These are phyloP conservation scores for Ogataea hybrid DNA, from an alignment of 1,139 yeast genomes.

Conservation along the genomic window DNA sequence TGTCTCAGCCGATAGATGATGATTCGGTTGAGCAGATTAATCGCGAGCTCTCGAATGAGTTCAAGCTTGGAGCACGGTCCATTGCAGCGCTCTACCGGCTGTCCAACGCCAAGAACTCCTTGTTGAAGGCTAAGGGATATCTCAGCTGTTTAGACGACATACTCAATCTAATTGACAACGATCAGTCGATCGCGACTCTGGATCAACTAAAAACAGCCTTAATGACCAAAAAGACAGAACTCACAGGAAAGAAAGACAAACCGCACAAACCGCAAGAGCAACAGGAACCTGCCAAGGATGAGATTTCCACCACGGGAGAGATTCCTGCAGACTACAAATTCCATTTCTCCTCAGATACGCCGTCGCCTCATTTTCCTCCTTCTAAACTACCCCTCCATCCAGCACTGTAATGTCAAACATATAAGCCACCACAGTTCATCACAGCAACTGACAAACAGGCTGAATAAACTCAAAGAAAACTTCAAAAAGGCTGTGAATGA, in stretches of 20 bases:
- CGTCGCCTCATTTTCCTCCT: slow-evolving; percentile 39
- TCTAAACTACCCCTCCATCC: slow-evolving; percentile 48
- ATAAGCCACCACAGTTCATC: slow-evolving; percentile 10
- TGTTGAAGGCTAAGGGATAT: slow-evolving; percentile 52
- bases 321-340: slow-evolving; percentile 42
- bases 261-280: not conserved
- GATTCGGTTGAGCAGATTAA: slow-evolving; percentile 43
- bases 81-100: slow-evolving; percentile 60
- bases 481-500: slow-evolving; percentile 1
- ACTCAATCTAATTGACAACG: slow-evolving; percentile 43
- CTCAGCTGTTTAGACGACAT: slow-evolving; percentile 56
- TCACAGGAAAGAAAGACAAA: slow-evolving; percentile 28
- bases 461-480: slow-evolving; percentile 11
- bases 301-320: slow-evolving; percentile 1
- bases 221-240: slow-evolving; percentile 46
- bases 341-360: slow-evolving; percentile 5
- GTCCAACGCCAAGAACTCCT: slow-evolving; percentile 44
- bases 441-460: slow-evolving; percentile 9
- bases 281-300: not conserved
- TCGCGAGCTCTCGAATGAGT: slow-evolving; percentile 48
- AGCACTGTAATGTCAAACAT: slow-evolving; percentile 23
- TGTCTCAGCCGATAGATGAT: slow-evolving; percentile 44
- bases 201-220: slow-evolving; percentile 54
- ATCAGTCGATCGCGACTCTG: slow-evolving; percentile 28
- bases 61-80: slow-evolving; percentile 62